Base-by-base conservation (phyloP, 495 filamentous ascomycete species). In the Xylona heveae region DNA sequence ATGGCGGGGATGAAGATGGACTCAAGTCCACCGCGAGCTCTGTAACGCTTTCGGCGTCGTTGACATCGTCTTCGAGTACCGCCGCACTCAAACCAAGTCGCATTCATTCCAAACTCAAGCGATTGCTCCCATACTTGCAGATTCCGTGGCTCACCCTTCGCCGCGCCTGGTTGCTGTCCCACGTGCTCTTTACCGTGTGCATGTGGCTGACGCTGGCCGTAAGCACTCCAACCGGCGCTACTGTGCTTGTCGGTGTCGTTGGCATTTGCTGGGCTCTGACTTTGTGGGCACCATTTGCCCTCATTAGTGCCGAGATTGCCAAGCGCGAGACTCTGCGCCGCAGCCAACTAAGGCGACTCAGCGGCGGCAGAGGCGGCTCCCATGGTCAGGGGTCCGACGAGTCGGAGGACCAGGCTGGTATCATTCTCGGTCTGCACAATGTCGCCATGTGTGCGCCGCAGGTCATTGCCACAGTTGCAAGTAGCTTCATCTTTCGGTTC, bases 381-480 rank as follows among this genome's bases (percentile, higher is more conserved):
- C 24, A 25, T 8, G 24, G 24, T 25, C 24, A 25, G 24, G 24
- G 24, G 8, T 10, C 43, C 0, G 37, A 43, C 17, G 62, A 62
- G 8, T 57, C 56, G 6, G 66, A 59, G 3, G 75, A 81, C 33
- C 82, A 91, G 52, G 82, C 83, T 1, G 83, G 83, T 9, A 77
- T 92, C 15, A 72, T 93, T 20, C 60, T 93, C 2, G 83, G 83
- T 2, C 73, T 93, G 15, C 83, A 93, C 53, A 93, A 93, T 48
- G 81, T 93, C 50, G 74, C 82, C 17, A 70, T 93, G 37, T 76
- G 79, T 0, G 66, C 81, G 14, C 83, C 83, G 9, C 83, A 93
- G 49, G 78, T 91, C 33, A 63, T 93, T 22, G 80, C 82, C 10
- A 91, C 81, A 28, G 50, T 93, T 19, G 64, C 71, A 3, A 79